These are phyloP conservation scores for Calonectria pteridis DNA, from an alignment of 2,329 filamentous ascomycete genomes.

Conservation along the genomic window DNA sequence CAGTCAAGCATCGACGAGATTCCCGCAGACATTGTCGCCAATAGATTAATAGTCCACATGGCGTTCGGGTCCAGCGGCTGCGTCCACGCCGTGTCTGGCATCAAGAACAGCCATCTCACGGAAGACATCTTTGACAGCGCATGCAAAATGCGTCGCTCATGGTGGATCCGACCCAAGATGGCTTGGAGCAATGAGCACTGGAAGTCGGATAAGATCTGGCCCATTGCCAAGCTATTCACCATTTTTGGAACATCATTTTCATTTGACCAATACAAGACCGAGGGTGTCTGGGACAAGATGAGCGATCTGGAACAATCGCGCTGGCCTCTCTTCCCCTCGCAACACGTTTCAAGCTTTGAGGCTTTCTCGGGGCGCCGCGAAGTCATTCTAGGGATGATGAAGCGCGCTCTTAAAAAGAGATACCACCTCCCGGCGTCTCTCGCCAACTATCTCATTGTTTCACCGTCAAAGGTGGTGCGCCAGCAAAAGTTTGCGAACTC, in stretches of 20 bases:
- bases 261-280: background rate
- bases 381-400: background rate
- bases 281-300: background rate
- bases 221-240: background rate
- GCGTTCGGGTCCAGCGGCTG: slow-evolving; percentile 2
- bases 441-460: background rate
- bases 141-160: background rate
- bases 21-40: slow-evolving; percentile 3
- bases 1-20: background rate
- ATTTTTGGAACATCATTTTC: background rate
- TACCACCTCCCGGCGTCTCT: background rate
- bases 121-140: background rate
- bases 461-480: background rate
- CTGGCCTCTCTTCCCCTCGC: background rate
- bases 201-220: slow-evolving; percentile 9
- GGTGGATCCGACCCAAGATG: background rate
- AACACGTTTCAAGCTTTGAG: background rate
- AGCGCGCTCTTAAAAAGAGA: background rate
- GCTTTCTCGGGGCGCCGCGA: background rate
- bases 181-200: slow-evolving; percentile 1
- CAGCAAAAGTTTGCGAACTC: background rate
- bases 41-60: slow-evolving; percentile 9
- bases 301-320: background rate
- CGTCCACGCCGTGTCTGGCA: slow-evolving; percentile 1
- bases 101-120: background rate